Conservation (phyloP, 495 filamentous ascomycete genomes). For the Aspergillus saccharolyticus region DNA sequence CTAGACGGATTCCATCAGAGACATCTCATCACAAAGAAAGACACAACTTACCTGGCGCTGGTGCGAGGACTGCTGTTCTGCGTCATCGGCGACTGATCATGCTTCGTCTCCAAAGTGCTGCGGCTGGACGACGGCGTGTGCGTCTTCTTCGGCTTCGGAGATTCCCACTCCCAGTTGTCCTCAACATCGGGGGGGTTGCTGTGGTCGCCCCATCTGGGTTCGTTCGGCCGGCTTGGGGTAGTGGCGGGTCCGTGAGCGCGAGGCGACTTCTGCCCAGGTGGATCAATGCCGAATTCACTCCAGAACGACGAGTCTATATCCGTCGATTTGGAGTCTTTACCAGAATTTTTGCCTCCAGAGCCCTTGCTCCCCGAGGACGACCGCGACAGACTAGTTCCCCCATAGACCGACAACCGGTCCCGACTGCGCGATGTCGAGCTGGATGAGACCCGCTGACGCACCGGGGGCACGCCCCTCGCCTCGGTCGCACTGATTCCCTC, state of each 20-base stretch:
- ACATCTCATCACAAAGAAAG: slow-evolving; percentile 11
- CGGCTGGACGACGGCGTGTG: slow-evolving; percentile 46
- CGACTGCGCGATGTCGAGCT: slow-evolving; percentile 34
- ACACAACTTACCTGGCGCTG: slow-evolving; percentile 48
- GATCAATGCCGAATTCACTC: slow-evolving; percentile 53
- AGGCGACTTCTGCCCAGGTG: slow-evolving; percentile 42
- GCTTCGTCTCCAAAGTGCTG: slow-evolving; percentile 42
- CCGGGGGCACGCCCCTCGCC: slow-evolving; percentile 33
- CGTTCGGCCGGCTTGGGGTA: slow-evolving; percentile 31
- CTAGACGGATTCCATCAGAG: slow-evolving; percentile 9
- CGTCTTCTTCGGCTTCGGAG: slow-evolving; percentile 42
- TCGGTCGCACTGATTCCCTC: slow-evolving; percentile 65
- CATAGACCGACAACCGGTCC: slow-evolving; percentile 35
- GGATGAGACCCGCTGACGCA: slow-evolving; percentile 30
- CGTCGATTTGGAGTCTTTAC: slow-evolving; percentile 45
- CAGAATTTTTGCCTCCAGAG: slow-evolving; percentile 34
- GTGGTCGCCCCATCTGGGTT: slow-evolving; percentile 17
- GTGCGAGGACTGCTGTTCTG: slow-evolving; percentile 46
- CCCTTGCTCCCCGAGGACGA: slow-evolving; percentile 33
- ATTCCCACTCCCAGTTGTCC: slow-evolving; percentile 72
- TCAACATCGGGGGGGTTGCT: slow-evolving; percentile 50
- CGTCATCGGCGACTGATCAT: slow-evolving; percentile 43
- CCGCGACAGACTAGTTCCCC: slow-evolving; percentile 31
- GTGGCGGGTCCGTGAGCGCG: slow-evolving; percentile 30
- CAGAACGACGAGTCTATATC: slow-evolving; percentile 46